Evolutionary conservation across 2,329 filamentous ascomycete genomes (phyloP).

Genomic region (Monilinia fructigena): DNA sequence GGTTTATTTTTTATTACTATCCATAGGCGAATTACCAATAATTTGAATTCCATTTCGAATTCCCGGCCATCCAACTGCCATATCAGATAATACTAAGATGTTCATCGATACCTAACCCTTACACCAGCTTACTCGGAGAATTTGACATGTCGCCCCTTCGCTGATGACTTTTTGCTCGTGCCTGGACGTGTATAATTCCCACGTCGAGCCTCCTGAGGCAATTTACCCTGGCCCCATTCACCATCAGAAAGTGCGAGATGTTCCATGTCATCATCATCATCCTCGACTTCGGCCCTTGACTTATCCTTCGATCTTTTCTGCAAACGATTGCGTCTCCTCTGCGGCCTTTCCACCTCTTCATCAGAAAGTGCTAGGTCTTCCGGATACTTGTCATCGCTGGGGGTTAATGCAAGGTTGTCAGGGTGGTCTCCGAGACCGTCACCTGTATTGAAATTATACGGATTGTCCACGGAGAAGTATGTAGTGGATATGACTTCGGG

Average conservation of each 20-base stretch:
- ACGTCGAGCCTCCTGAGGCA: background rate
- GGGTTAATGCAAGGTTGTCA: background rate
- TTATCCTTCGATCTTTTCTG: background rate
- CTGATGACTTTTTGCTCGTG: background rate
- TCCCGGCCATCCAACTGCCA: background rate
- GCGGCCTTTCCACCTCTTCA: background rate
- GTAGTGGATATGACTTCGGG: background rate
- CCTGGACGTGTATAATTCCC: background rate
- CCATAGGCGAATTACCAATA: background rate
- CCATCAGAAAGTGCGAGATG: background rate
- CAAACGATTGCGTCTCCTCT: background rate
- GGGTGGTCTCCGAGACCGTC: background rate
- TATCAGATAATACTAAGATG: background rate
- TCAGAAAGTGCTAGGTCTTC: background rate
- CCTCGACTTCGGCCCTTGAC: background rate
- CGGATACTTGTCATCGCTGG: background rate
- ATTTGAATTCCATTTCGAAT: background rate
- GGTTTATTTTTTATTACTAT: background rate
- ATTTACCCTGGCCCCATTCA: background rate
- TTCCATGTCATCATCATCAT: background rate
- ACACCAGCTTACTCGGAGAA: background rate
- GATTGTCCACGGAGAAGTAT: background rate
- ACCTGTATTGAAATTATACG: background rate
- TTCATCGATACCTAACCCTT: background rate
- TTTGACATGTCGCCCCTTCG: conserved; percentile 7